These are phyloP conservation scores for Talaromyces sp. DNA, from an alignment of 2,329 filamentous ascomycete species.

Conservation along the genomic window DNA sequence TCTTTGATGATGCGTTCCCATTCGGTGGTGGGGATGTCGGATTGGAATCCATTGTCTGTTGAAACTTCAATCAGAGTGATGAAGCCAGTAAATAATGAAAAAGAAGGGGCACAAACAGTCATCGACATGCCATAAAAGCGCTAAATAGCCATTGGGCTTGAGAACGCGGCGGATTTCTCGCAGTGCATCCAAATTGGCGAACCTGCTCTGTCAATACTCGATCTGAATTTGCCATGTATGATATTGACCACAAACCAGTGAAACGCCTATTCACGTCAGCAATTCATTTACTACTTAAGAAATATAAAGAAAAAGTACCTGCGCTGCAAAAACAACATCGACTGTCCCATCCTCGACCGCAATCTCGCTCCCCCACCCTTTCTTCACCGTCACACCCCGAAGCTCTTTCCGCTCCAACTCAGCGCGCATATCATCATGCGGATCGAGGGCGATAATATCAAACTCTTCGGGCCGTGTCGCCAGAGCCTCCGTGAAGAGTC, in stretches of 20 bases:
- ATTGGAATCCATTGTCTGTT: constrained; percentile 58
- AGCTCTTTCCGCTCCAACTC: constrained; percentile 57
- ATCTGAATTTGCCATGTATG: not conserved
- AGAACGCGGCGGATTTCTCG: constrained; percentile 63
- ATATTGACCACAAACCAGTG: constrained; percentile 45
- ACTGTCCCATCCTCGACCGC: constrained; percentile 53
- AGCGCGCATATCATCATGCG: constrained; percentile 61
- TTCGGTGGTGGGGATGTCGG: constrained; percentile 50
- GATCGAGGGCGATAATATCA: constrained; percentile 59
- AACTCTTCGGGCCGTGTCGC: constrained; percentile 55
- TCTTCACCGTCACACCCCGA: constrained; percentile 48
- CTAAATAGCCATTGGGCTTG: constrained; percentile 55
- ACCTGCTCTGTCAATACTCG: constrained; percentile 44
- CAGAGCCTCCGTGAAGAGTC: constrained; percentile 64
- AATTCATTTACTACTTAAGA: not conserved
- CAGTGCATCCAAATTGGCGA: constrained; percentile 59
- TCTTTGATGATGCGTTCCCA: constrained; percentile 62
- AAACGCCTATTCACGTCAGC: constrained; percentile 28
- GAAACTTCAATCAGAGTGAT: too few species aligned
- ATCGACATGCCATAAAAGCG: constrained; percentile 70
- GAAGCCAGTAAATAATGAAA: not conserved
- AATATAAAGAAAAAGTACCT: constrained; percentile 43
- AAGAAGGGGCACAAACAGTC: constrained; percentile 50
- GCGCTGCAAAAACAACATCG: constrained; percentile 62
- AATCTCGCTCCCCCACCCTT: constrained; percentile 57